phyloP scores from a whole-genome alignment of 2,329 filamentous ascomycete species.

The Harringtonia lauricola region DNA sequence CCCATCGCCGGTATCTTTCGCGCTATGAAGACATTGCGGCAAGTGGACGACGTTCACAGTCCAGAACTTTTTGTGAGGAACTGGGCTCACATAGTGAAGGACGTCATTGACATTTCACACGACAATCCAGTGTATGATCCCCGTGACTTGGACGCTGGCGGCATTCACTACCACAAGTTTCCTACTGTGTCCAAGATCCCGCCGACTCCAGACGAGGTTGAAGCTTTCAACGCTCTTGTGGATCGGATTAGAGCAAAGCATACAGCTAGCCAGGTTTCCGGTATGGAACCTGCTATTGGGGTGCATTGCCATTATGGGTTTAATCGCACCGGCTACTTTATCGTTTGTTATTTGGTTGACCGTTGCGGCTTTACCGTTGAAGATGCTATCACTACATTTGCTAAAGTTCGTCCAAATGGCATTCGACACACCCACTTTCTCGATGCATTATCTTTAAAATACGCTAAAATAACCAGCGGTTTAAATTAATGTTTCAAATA shows the following conservation, averaged over 20 bases:
- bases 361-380: slow-evolving; percentile 59
- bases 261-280: slow-evolving; percentile 22
- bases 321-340: slow-evolving; percentile 85
- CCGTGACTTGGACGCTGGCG: slow-evolving; percentile 51
- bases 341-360: slow-evolving; percentile 86
- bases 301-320: slow-evolving; percentile 96
- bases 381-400: slow-evolving; percentile 72
- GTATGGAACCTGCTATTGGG: slow-evolving; percentile 44
- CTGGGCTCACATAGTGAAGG: slow-evolving; percentile 57
- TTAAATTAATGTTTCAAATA: too few relatives aligned
- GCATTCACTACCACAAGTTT: slow-evolving; percentile 72
- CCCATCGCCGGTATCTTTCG: slow-evolving; percentile 73
- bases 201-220: slow-evolving; percentile 46
- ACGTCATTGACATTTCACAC: slow-evolving; percentile 84
- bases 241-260: slow-evolving; percentile 49
- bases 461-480: slow-evolving; percentile 33
- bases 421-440: slow-evolving; percentile 87
- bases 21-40: slow-evolving; percentile 85
- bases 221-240: slow-evolving; percentile 43
- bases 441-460: slow-evolving; percentile 72
- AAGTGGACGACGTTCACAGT: slow-evolving; percentile 75
- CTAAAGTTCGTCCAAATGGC: slow-evolving; percentile 60
- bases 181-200: slow-evolving; percentile 88
- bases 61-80: slow-evolving; percentile 59
- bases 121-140: slow-evolving; percentile 86